Evolutionary conservation across 176 grass and related monocot species (phyloP).

Genomic region (Otatea glauca): DNA sequence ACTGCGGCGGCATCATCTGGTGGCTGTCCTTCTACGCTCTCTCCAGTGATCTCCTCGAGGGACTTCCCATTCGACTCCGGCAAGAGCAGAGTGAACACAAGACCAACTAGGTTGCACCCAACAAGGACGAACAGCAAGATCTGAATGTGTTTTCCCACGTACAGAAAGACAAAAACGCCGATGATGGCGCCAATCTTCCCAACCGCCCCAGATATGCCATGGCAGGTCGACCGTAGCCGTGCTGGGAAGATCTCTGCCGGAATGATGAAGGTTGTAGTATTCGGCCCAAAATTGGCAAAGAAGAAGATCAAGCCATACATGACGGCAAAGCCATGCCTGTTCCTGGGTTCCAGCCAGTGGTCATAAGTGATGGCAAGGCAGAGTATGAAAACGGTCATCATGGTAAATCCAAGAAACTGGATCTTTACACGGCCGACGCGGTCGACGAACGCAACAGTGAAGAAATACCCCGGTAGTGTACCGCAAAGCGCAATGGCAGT

Average conservation of each 20-base stretch:
- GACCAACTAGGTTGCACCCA: slow-evolving; percentile 47
- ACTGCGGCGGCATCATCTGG: neutral
- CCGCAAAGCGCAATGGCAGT: neutral
- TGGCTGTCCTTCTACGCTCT: slow-evolving; percentile 17
- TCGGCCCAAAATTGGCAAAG: slow-evolving; percentile 72
- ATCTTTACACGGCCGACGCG: slow-evolving; percentile 56
- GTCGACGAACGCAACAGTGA: slow-evolving; percentile 61
- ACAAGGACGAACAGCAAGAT: neutral
- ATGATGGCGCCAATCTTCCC: slow-evolving; percentile 57
- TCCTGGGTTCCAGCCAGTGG: slow-evolving; percentile 18
- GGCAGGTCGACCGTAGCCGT: slow-evolving; percentile 57
- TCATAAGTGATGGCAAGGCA: slow-evolving; percentile 60
- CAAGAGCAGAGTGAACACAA: slow-evolving; percentile 54
- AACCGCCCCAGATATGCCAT: slow-evolving; percentile 49
- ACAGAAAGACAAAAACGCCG: neutral
- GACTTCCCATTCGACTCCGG: slow-evolving; percentile 56
- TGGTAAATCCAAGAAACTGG: slow-evolving; percentile 51
- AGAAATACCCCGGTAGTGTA: slow-evolving; percentile 63
- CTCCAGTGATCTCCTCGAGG: slow-evolving; percentile 57
- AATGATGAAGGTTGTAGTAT: slow-evolving; percentile 63
- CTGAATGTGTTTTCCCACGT: neutral
- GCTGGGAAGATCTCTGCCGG: slow-evolving; percentile 63
- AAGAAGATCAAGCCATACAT: slow-evolving; percentile 71
- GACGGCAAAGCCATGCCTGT: too few species aligned
- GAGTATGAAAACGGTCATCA: slow-evolving; percentile 67